Conservation (phyloP, 176 grass and related monocot species). For the Echinochloa phyllopogon region DNA sequence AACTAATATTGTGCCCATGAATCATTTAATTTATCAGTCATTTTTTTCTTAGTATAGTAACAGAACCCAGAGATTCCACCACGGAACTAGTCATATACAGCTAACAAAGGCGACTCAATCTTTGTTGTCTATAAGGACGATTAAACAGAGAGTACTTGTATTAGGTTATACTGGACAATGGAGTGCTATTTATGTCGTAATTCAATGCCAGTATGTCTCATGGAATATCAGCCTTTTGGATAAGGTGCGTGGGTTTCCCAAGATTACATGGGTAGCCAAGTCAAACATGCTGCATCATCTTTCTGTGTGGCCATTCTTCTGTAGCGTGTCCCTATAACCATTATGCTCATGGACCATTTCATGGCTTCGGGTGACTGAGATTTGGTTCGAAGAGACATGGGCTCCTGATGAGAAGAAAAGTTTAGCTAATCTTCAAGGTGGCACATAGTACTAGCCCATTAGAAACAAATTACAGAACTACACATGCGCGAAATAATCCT, state of each 20-base stretch:
- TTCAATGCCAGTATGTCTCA: background rate
- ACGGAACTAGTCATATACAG: background rate
- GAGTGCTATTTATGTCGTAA: constrained; percentile 10
- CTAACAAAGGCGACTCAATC: constrained; percentile 17
- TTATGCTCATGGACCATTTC: background rate
- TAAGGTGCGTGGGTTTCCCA: constrained; percentile 21
- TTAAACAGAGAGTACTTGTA: constrained; percentile 13
- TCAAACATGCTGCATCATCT: background rate
- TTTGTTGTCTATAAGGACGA: constrained; percentile 9
- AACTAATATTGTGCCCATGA: background rate
- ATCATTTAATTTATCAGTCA: background rate
- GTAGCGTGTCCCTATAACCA: constrained; percentile 7
- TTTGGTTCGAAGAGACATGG: background rate
- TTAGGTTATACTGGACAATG: background rate
- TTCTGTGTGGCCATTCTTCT: constrained; percentile 26
- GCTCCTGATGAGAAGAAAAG: background rate
- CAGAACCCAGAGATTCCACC: background rate
- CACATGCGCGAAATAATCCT: background rate
- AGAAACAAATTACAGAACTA: constrained; percentile 10
- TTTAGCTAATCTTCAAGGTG: constrained; percentile 1
- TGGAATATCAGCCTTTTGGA: constrained; percentile 29
- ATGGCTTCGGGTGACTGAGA: constrained; percentile 24
- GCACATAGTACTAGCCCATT: background rate
- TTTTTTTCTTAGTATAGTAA: constrained; percentile 10
- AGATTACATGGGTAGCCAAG: constrained; percentile 8